phyloP scores from a whole-genome alignment of 1,284 basidiomycete species.

The Taiwanofungus camphoratus region DNA sequence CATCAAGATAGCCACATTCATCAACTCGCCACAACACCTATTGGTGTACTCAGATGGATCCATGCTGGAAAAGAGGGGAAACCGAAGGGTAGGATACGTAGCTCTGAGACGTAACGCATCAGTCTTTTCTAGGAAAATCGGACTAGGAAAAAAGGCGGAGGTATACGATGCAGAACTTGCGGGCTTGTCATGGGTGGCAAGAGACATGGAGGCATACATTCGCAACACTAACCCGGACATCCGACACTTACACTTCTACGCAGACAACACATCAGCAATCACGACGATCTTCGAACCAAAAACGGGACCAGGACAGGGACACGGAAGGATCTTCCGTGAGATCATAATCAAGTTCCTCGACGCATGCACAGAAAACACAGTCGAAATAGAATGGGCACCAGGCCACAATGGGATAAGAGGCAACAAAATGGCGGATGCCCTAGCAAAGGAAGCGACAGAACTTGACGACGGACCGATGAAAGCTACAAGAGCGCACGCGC shows the following conservation, averaged over 20 bases:
- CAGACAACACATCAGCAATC: slow-evolving; percentile 3
- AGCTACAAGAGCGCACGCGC: slow-evolving; percentile 4
- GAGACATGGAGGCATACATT: neutral
- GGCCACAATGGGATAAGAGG: slow-evolving; percentile 25
- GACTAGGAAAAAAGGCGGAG: neutral
- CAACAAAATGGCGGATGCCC: slow-evolving; percentile 25
- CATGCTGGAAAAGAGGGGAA: neutral
- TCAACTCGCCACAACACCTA: neutral
- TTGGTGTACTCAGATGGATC: slow-evolving; percentile 4
- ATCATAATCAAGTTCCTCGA: neutral
- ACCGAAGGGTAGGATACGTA: slow-evolving; percentile 1
- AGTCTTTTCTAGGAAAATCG: neutral
- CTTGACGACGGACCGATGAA: neutral
- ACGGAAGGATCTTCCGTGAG: neutral
- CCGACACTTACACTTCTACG: slow-evolving; percentile 3
- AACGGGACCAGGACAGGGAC: neutral
- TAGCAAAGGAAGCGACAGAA: slow-evolving; percentile 24
- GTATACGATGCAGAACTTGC: slow-evolving; percentile 4
- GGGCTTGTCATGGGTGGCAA: slow-evolving; percentile 3
- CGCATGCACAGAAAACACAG: neutral
- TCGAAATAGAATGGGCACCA: slow-evolving; percentile 6
- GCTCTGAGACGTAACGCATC: neutral
- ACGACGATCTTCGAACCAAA: neutral
- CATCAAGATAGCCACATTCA: neutral
- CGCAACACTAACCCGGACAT: neutral